A percentile compares a stretch with the other conserved stretches of the same genome.
These are phyloP conservation scores for Andrographis paniculata DNA, from an alignment of 305 asterid genomes.

Conservation along the genomic window DNA sequence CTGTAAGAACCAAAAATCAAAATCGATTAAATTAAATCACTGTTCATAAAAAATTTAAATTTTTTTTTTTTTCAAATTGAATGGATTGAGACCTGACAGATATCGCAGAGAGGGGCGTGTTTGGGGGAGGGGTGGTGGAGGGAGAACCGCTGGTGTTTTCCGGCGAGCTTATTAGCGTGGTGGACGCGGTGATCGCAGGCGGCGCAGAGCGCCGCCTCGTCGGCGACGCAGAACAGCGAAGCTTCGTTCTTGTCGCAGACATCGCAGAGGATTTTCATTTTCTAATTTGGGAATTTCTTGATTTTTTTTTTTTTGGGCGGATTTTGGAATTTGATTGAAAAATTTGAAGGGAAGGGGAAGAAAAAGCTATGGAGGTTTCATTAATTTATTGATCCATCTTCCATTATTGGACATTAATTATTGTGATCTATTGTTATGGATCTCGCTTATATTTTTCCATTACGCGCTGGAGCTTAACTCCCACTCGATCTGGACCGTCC, in stretches of 20 bases:
- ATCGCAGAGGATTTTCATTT: constrained; percentile 92
- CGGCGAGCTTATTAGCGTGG: constrained; percentile 93
- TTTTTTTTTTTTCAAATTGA: too few species aligned
- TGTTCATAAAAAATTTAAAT: background rate
- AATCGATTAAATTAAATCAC: background rate
- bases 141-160: constrained; percentile 74
- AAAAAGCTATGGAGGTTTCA: too few species aligned
- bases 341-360: too few species aligned
- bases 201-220: constrained; percentile 83
- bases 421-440: too few species aligned
- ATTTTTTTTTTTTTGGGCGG: too few species aligned
- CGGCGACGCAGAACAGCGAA: constrained; percentile 61
- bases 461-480: too few species aligned
- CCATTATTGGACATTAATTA: too few species aligned
- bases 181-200: constrained; percentile 94
- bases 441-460: too few species aligned
- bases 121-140: constrained; percentile 58
- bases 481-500: too few species aligned
- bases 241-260: constrained; percentile 70
- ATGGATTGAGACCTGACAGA: constrained; percentile 65
- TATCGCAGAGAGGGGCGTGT: constrained; percentile 61
- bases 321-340: too few species aligned
- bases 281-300: too few species aligned
- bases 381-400: too few species aligned
- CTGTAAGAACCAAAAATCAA: constrained; percentile 18